A percentile compares a stretch with the other conserved stretches of the same genome.
phyloP scores from a whole-genome alignment of 2,329 filamentous ascomycete genomes.

The Fusarium setosum region DNA sequence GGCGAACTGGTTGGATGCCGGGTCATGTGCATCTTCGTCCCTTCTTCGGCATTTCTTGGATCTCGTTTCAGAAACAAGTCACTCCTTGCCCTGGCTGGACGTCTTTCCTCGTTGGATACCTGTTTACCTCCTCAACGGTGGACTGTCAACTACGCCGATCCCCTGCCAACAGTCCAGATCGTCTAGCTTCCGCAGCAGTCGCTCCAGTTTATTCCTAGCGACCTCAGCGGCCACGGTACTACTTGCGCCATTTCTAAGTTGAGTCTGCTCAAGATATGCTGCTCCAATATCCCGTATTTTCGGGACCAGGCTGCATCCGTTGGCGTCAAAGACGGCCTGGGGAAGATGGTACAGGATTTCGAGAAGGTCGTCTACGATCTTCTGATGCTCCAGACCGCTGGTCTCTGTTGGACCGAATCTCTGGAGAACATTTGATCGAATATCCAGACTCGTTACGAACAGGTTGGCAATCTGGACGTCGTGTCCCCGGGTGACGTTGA shows the following conservation, averaged over 20 bases:
- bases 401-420: conserved; percentile 37
- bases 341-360: conserved; percentile 51
- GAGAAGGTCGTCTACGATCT: conserved; percentile 49
- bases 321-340: conserved; percentile 47
- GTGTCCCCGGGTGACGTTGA: conserved; percentile 46
- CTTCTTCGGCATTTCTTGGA: background rate
- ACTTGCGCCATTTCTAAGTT: conserved; percentile 16
- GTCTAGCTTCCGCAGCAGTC: conserved; percentile 44
- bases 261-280: conserved; percentile 47
- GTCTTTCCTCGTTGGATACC: background rate
- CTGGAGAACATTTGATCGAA: conserved; percentile 51
- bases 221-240: conserved; percentile 6
- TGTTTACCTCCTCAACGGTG: background rate
- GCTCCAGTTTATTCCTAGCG: conserved; percentile 41
- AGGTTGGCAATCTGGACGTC: conserved; percentile 52
- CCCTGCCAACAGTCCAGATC: conserved; percentile 48
- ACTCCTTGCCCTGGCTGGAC: background rate
- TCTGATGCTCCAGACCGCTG: conserved; percentile 42
- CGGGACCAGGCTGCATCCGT: conserved; percentile 48
- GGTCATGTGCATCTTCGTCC: background rate
- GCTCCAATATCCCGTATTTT: conserved; percentile 52
- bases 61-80: background rate
- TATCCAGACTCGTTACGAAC: conserved; percentile 50
- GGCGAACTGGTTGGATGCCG: background rate
- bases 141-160: conserved; percentile 19